Conservation (phyloP, 176 grass and related monocot genomes). For the Oryza glaberrima region DNA sequence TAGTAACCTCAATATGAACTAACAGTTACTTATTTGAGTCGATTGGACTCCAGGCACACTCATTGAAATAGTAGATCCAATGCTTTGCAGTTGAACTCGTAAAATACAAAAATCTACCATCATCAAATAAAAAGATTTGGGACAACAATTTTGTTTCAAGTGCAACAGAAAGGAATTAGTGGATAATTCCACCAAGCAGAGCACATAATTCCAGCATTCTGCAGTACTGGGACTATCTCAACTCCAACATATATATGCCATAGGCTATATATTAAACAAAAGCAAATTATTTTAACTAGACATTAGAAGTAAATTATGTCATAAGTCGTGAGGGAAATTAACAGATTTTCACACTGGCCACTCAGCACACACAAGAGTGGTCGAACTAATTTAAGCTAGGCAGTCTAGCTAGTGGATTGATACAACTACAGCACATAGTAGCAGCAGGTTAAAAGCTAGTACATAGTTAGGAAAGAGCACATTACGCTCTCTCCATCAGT, state of each 20-base stretch:
- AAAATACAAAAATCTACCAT: not conserved
- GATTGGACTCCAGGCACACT: not conserved
- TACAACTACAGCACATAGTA: constrained; percentile 34
- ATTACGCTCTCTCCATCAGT: constrained; percentile 57
- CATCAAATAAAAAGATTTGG: not conserved
- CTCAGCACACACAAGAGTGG: constrained; percentile 38
- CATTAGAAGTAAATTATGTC: constrained; percentile 48
- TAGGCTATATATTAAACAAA: not conserved
- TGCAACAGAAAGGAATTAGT: not conserved
- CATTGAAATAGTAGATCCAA: not conserved
- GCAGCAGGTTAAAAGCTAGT: constrained; percentile 41
- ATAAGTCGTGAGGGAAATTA: constrained; percentile 43
- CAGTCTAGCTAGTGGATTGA: constrained; percentile 42
- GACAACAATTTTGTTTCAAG: not conserved
- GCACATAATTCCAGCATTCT: not conserved
- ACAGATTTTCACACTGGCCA: constrained; percentile 42
- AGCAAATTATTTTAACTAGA: constrained; percentile 39
- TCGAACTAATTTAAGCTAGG: constrained; percentile 50
- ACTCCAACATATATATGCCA: too few species aligned
- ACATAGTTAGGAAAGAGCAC: constrained; percentile 53
- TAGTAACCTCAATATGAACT: too few species aligned
- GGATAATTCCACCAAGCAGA: not conserved
- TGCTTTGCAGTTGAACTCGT: not conserved
- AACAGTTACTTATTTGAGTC: too few species aligned
- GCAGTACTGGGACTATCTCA: not conserved